phyloP scores from a whole-genome alignment of 208 protist genomes.

The Acanthamoeba polyphaga region DNA sequence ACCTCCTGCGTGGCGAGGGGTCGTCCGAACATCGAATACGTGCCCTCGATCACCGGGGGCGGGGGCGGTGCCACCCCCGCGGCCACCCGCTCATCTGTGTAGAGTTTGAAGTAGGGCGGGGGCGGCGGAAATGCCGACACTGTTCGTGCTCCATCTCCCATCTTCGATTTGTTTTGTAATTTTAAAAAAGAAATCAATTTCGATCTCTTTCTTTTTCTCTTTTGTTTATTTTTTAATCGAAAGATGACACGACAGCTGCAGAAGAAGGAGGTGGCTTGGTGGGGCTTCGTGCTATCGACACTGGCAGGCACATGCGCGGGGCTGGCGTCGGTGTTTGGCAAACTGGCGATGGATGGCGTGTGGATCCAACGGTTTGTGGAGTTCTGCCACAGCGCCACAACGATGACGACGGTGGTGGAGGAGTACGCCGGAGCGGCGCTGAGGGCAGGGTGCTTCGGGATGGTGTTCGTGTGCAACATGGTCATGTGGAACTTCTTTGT shows the following conservation, averaged over 20 bases:
- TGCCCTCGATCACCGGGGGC: slow-evolving; percentile 69
- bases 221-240: neutral
- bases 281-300: slow-evolving; percentile 24
- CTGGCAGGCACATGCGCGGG: slow-evolving; percentile 55
- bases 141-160: slow-evolving; percentile 66
- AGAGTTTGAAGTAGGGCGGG: slow-evolving; percentile 83
- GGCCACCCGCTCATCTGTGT: slow-evolving; percentile 58
- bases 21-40: slow-evolving; percentile 67
- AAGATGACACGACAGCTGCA: neutral
- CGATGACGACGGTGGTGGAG: neutral
- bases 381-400: neutral
- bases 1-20: slow-evolving; percentile 55
- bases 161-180: slow-evolving; percentile 9
- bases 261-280: neutral
- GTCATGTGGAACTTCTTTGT: slow-evolving; percentile 72
- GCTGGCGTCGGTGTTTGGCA: slow-evolving; percentile 64
- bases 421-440: neutral
- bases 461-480: slow-evolving; percentile 63
- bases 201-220: neutral
- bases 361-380: neutral
- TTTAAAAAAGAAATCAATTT: too few relatives aligned
- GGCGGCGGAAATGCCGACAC: slow-evolving; percentile 81
- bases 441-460: neutral
- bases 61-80: slow-evolving; percentile 72
- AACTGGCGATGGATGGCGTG: slow-evolving; percentile 51